Conservation (phyloP, 2,329 filamentous ascomycete species). For the Microsporum canis region DNA sequence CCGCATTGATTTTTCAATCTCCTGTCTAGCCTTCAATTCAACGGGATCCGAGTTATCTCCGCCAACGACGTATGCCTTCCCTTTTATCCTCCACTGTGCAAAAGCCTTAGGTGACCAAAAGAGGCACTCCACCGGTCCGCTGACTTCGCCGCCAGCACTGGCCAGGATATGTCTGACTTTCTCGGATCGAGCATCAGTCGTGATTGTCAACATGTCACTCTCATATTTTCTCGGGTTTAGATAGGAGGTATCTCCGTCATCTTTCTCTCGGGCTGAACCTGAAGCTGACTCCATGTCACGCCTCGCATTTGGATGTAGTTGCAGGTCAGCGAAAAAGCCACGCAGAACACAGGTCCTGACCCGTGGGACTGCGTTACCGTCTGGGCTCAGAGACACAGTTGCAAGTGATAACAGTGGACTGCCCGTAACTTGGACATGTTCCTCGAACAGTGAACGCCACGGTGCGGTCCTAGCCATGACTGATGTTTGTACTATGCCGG, state of each 20-base stretch:
- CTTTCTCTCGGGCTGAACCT: neutral
- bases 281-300: slow-evolving; percentile 49
- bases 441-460: slow-evolving; percentile 10
- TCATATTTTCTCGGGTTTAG: slow-evolving; percentile 59
- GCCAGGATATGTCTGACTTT: slow-evolving; percentile 64
- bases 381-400: slow-evolving; percentile 5
- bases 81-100: slow-evolving; percentile 78
- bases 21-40: slow-evolving; percentile 36
- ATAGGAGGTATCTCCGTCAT: slow-evolving; percentile 8
- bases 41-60: slow-evolving; percentile 51
- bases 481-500: neutral
- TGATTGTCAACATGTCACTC: slow-evolving; percentile 70
- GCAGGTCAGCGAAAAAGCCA: slow-evolving; percentile 61
- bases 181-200: slow-evolving; percentile 78
- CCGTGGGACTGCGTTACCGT: slow-evolving; percentile 33
- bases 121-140: slow-evolving; percentile 66
- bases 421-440: slow-evolving; percentile 5
- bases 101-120: slow-evolving; percentile 63
- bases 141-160: slow-evolving; percentile 46
- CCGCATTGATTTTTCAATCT: slow-evolving; percentile 50
- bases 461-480: slow-evolving; percentile 5
- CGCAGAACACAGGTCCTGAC: slow-evolving; percentile 74
- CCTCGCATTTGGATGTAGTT: slow-evolving; percentile 56
- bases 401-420: slow-evolving; percentile 12
- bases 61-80: slow-evolving; percentile 63